A percentile compares a stretch with the other conserved stretches of the same genome.
Evolutionary conservation across 2,329 filamentous ascomycete species (phyloP).

Genomic region (Phaeomoniella chlamydospora): DNA sequence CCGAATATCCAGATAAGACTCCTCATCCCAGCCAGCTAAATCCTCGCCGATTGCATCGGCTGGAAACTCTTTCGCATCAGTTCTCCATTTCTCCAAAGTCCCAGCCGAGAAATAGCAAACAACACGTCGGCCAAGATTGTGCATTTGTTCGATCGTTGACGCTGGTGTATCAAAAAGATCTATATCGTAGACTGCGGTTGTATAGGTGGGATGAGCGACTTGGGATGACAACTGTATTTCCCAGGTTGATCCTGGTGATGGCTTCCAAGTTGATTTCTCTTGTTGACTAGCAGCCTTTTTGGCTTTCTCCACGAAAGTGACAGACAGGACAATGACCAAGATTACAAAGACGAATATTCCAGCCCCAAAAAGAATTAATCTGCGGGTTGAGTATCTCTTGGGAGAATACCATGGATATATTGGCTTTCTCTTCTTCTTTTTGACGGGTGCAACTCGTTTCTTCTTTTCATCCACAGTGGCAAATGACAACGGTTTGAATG

Average conservation of each 20-base stretch:
- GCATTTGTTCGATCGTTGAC: not conserved
- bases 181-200: not conserved
- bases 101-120: conserved; percentile 1
- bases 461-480: not conserved
- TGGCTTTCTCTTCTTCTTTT: not conserved
- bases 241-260: not conserved
- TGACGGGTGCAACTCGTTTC: not conserved
- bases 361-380: not conserved
- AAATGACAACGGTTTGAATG: not conserved
- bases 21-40: not conserved
- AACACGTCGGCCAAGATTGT: conserved; percentile 1
- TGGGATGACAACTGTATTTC: not conserved
- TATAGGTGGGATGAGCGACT: not conserved
- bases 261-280: not conserved
- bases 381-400: not conserved
- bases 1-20: not conserved
- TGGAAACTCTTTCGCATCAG: not conserved
- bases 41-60: not conserved
- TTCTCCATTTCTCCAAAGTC: not conserved
- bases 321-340: not conserved
- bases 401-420: not conserved
- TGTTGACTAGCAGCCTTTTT: not conserved
- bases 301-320: not conserved
- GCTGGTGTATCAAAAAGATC: not conserved
- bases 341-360: no score